Evolutionary conservation across 352 stramenopile species (phyloP), one percentile per base, ranked within the genome.

Genomic region (Phytophthora pinifolia): DNA sequence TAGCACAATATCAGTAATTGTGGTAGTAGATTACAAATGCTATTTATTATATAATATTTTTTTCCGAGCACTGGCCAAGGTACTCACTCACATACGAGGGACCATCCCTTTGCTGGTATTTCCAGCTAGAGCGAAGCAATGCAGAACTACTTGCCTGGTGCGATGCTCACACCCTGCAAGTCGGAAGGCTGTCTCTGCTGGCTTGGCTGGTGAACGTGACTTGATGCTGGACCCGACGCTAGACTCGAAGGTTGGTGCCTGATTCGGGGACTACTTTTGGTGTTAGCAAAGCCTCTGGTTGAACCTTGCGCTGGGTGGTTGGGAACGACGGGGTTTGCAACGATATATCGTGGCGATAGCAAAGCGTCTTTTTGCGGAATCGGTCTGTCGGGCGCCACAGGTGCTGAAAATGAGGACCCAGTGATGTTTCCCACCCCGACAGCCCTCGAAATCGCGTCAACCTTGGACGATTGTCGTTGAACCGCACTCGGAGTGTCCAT

Each of bases 331-430:
- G 48, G 55, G 33, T 62, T 48, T 8, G 49, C 15, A 22, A 70
- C 33, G 22, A 66, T 47, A 12, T 70, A 70, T 1, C 56, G 49
- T 25, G 62, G 56, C 35, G 62, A 66, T 8, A 62, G 39, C 32
- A 65, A 27, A 14, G 54, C 61, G 4, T 57, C 34, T 20, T 43
- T 64, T 32, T 32, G 31, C 18, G 44, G 56, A 13, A 32, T 44
- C 18, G 27, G 6, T 17, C 32, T 41, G 22, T 37, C 9, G 31
- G 13, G 18, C 15, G 10, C 46, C 41, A 27, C 12, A 32, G 18
- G 15, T 29, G 8, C 38, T 13, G 14, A 14, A 15, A 60, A 22
- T 12, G 43, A 27, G 17, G 42, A 39, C 20, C 33, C 22, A 27
- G 22, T 27, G 22, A 27, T 27, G 22, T 27, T 27, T 27, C 22